phyloP scores from a whole-genome alignment of 169 alveolate species.

The Plasmodium malariae region DNA sequence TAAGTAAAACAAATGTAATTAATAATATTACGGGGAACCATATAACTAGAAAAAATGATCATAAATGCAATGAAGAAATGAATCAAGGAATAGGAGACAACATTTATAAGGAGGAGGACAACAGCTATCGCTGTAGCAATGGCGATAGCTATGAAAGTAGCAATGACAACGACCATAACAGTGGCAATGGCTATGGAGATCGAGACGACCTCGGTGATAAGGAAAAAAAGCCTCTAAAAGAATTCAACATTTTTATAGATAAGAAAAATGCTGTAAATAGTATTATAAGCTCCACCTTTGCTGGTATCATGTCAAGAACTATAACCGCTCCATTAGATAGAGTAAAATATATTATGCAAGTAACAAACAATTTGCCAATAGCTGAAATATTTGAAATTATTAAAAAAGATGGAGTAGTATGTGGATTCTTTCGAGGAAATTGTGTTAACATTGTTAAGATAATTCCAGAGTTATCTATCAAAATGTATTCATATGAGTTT shows the following conservation, averaged over 20 bases:
- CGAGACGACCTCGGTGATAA: background rate
- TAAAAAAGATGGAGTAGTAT: constrained; percentile 52
- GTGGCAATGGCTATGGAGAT: too few species aligned
- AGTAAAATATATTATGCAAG: constrained; percentile 64
- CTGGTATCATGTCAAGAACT: constrained; percentile 55
- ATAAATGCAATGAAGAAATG: background rate
- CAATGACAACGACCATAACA: background rate
- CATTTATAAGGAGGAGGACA: background rate
- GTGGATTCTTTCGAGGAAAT: constrained; percentile 71
- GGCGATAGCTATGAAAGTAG: too few species aligned
- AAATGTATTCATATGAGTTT: constrained; percentile 71
- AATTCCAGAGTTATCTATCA: constrained; percentile 62
- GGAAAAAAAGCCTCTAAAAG: background rate
- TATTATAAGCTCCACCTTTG: constrained; percentile 54
- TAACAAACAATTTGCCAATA: constrained; percentile 59
- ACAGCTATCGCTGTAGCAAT: background rate
- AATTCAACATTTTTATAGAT: constrained; percentile 39
- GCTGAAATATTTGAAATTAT: constrained; percentile 47
- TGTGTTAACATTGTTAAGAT: constrained; percentile 68
- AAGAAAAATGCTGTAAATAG: constrained; percentile 44
- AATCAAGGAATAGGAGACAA: background rate
- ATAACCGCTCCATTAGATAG: constrained; percentile 68
- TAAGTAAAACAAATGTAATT: background rate
- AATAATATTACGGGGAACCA: background rate
- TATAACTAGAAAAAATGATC: background rate